A percentile compares a stretch with the other conserved stretches of the same genome.
These are phyloP conservation scores for Stereocaulon alpinum DNA, from an alignment of 495 filamentous ascomycete genomes.

Conservation along the genomic window DNA sequence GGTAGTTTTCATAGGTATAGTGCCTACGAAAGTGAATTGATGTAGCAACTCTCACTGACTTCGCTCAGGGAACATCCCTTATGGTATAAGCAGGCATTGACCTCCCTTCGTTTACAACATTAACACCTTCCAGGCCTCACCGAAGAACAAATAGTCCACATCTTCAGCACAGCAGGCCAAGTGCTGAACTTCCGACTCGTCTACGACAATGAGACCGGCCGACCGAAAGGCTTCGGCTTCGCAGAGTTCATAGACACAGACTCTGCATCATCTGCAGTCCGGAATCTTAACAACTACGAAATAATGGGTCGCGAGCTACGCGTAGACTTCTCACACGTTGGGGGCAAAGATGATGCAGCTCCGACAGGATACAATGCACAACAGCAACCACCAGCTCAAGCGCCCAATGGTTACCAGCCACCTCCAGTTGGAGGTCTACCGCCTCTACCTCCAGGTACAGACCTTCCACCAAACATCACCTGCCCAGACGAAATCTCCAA, in stretches of 20 bases:
- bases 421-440: slow-evolving; percentile 44
- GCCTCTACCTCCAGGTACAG: slow-evolving; percentile 71
- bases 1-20: slow-evolving; percentile 78
- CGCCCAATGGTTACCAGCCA: slow-evolving; percentile 22
- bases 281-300: slow-evolving; percentile 93
- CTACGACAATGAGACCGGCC: slow-evolving; percentile 89
- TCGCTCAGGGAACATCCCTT: slow-evolving; percentile 22
- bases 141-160: slow-evolving; percentile 88
- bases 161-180: slow-evolving; percentile 76
- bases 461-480: slow-evolving; percentile 66
- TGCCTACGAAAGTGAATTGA: slow-evolving; percentile 46
- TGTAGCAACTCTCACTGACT: neutral
- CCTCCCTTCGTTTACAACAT: slow-evolving; percentile 10
- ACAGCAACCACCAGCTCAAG: slow-evolving; percentile 20
- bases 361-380: slow-evolving; percentile 32
- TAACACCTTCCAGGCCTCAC: slow-evolving; percentile 54
- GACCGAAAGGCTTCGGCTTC: slow-evolving; percentile 94
- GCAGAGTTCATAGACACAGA: slow-evolving; percentile 87
- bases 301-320: slow-evolving; percentile 90
- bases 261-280: slow-evolving; percentile 84
- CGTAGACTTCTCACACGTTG: slow-evolving; percentile 91
- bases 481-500: slow-evolving; percentile 85
- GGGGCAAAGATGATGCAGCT: slow-evolving; percentile 60
- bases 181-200: slow-evolving; percentile 91
- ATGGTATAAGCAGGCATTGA: slow-evolving; percentile 4